These are phyloP conservation scores for Pouteria glomerata DNA, from an alignment of 148 eudicot genomes.

Conservation along the genomic window DNA sequence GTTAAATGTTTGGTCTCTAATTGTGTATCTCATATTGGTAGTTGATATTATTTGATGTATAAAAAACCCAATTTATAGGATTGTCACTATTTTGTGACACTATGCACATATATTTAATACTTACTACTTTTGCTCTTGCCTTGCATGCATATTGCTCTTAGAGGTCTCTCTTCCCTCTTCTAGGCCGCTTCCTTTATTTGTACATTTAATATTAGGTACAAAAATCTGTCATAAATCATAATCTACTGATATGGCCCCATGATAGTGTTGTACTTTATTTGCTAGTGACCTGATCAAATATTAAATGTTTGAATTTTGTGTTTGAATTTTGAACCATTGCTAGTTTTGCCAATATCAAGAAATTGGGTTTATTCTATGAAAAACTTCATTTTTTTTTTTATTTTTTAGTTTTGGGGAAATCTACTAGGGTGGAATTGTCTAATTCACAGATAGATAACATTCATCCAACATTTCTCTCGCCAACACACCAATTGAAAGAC, in stretches of 20 bases:
- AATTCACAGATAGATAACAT: too few relatives aligned
- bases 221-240: background rate
- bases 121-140: background rate
- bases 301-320: too few relatives aligned
- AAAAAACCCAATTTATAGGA: background rate
- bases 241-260: background rate
- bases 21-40: background rate
- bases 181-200: background rate
- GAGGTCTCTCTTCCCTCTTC: background rate
- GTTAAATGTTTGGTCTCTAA: slow-evolving; percentile 3
- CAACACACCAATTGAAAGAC: too few relatives aligned
- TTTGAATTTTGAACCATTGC: background rate
- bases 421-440: too few relatives aligned
- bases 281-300: background rate
- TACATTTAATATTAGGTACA: background rate
- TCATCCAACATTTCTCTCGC: too few relatives aligned
- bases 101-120: background rate
- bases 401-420: background rate
- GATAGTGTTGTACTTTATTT: background rate
- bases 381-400: background rate
- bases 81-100: background rate
- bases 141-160: background rate
- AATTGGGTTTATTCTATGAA: background rate
- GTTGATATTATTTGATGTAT: background rate
- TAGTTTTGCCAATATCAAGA: background rate